A percentile compares a stretch with the other conserved stretches of the same genome.
Conservation (phyloP, 495 filamentous ascomycete species). For the Sordaria brevicollis region DNA sequence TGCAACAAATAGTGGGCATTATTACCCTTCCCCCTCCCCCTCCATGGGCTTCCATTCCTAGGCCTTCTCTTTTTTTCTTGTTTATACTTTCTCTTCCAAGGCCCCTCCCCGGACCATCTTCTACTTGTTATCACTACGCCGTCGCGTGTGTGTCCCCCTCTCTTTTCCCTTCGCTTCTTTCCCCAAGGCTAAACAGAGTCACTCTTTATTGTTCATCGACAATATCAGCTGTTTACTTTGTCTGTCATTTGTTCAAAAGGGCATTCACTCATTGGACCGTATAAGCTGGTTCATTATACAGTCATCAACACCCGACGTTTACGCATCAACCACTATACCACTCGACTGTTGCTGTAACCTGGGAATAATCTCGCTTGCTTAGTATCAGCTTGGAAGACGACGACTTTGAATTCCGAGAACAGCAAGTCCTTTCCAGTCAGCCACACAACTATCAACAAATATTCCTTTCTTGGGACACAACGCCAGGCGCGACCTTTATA, state of each 20-base stretch:
- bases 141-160: conserved; percentile 35
- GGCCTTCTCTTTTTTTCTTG: conserved; percentile 22
- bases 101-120: conserved; percentile 27
- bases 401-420: conserved; percentile 24
- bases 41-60: conserved; percentile 15
- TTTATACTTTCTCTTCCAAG: conserved; percentile 30
- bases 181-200: conserved; percentile 38
- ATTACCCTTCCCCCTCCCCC: conserved; percentile 25
- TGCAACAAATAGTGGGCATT: conserved; percentile 25
- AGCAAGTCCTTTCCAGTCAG: conserved; percentile 24
- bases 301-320: neutral
- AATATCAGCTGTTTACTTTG: conserved; percentile 47
- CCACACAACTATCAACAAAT: conserved; percentile 6
- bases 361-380: conserved; percentile 3
- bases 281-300: conserved; percentile 33
- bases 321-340: neutral
- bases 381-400: conserved; percentile 13
- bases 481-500: conserved; percentile 18
- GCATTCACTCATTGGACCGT: conserved; percentile 31
- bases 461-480: conserved; percentile 22
- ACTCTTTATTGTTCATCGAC: conserved; percentile 47
- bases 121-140: conserved; percentile 30
- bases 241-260: conserved; percentile 31
- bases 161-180: conserved; percentile 32
- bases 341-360: neutral